Evolutionary conservation across 2,329 filamentous ascomycete species (phyloP), one percentile per base, ranked within the genome.

Genomic region (Scytalidium lignicola): DNA sequence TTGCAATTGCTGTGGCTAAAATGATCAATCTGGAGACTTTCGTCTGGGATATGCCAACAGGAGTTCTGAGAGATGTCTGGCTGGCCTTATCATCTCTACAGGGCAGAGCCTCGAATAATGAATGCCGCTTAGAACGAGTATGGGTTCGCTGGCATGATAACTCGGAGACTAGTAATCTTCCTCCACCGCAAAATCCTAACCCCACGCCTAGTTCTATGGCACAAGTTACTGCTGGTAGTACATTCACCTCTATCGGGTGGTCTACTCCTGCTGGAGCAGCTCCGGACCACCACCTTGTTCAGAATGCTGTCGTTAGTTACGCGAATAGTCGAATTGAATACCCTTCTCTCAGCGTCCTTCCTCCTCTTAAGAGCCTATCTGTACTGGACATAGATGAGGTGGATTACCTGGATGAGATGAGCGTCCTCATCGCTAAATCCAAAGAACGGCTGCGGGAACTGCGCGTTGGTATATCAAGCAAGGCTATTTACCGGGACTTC

Each of bases 131-230:
- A 43, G 83, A 88, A 49, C 80, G 82, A 50, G 75, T 93, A 18
- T 91, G 87, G 84, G 80, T 93, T 47, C 80, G 89, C 55, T 92
- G 87, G 84, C 88, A 93, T 65, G 85, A 91, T 65, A 92, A 90
- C 57, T 62, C 62, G 10, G 63, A 65, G 32, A 48, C 58, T 41
- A 44, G 53, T 28, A 58, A 59, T 48, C 37, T 59, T 37, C 52
- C 60, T 18, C 53, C 60, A 22, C 44, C 56, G 20, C 56, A 63
- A 42, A 57, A 23, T 22, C 26, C 56, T 17, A 58, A 43, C 41
- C 23, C 49, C 8, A 46, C 51, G 12, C 46, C 56, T 17, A 62
- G 39, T 47, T 56, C 53, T 41, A 62, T 56, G 41, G 54, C 59
- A 20, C 55, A 65, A 39, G 59, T 62, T 50, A 51, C 58, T 26